These are phyloP conservation scores for Pyrenophora seminiperda DNA, from an alignment of 2,329 filamentous ascomycete species.

Conservation along the genomic window DNA sequence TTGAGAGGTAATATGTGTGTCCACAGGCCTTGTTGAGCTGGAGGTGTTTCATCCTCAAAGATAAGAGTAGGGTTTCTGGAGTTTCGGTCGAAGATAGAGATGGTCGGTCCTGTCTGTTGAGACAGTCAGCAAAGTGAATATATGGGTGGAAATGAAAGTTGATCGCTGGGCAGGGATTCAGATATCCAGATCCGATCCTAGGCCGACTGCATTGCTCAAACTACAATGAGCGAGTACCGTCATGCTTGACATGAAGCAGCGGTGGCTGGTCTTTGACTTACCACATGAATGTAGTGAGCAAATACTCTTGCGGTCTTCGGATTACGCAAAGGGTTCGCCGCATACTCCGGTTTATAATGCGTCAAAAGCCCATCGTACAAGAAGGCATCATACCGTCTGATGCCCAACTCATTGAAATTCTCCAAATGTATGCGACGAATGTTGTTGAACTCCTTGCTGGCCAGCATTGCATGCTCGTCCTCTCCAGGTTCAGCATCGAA, in stretches of 20 bases:
- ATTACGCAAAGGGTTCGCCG: constrained; percentile 73
- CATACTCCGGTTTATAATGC: constrained; percentile 53
- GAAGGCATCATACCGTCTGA: constrained; percentile 54
- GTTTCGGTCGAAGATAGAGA: constrained; percentile 87
- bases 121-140: constrained; percentile 9
- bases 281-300: constrained; percentile 84
- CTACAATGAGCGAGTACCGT: too few species aligned
- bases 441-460: constrained; percentile 42
- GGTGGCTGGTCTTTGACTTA: constrained; percentile 15
- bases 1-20: constrained; percentile 78
- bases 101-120: constrained; percentile 71
- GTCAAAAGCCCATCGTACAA: constrained; percentile 55
- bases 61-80: constrained; percentile 73
- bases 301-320: constrained; percentile 81
- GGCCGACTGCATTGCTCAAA: too few species aligned
- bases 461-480: constrained; percentile 30
- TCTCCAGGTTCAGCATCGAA: constrained; percentile 27
- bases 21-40: constrained; percentile 55
- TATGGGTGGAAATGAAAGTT: too few species aligned
- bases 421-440: constrained; percentile 47
- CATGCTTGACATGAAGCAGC: too few species aligned
- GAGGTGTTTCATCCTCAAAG: constrained; percentile 56
- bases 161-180: too few species aligned
- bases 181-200: too few species aligned
- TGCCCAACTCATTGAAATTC: constrained; percentile 42